These are phyloP conservation scores for Acanthamoeba sp. DNA, from an alignment of 208 protist species.

Conservation along the genomic window DNA sequence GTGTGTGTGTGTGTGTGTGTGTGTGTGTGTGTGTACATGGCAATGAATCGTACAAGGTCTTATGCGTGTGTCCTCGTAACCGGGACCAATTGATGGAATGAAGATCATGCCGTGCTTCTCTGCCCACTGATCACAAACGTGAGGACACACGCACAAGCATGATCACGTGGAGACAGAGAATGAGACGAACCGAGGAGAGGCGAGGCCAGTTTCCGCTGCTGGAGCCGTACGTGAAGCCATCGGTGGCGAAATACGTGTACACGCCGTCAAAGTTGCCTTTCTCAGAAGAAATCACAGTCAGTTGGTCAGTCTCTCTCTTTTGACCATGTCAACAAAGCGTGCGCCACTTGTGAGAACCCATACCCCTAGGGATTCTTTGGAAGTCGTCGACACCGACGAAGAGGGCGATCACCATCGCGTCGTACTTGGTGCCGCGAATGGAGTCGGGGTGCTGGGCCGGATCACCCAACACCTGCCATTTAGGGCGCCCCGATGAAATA, in stretches of 20 bases:
- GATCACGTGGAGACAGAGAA: no score
- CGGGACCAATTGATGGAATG: slow-evolving; percentile 85
- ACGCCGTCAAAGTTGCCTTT: slow-evolving; percentile 86
- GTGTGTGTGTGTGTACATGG: slow-evolving; percentile 69
- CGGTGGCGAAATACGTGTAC: slow-evolving; percentile 90
- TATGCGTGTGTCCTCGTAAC: slow-evolving; percentile 87
- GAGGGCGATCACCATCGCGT: slow-evolving; percentile 81
- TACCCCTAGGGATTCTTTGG: background rate
- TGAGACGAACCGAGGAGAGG: slow-evolving; percentile 50
- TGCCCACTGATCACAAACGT: slow-evolving; percentile 26
- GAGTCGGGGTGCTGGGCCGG: background rate
- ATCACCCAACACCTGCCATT: background rate
- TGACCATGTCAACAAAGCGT: no score
- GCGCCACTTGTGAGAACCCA: no score
- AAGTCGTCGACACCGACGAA: slow-evolving; percentile 35
- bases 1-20: slow-evolving; percentile 64
- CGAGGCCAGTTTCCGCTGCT: slow-evolving; percentile 80
- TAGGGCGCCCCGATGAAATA: no score
- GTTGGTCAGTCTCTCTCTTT: no score
- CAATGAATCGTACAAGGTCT: slow-evolving; percentile 82
- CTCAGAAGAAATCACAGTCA: background rate
- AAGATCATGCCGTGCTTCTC: slow-evolving; percentile 72
- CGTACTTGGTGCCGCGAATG: slow-evolving; percentile 78
- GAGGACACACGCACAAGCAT: background rate
- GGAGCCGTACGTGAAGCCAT: slow-evolving; percentile 85